Evolutionary conservation across 2,329 filamentous ascomycete genomes (phyloP).

Genomic region (Teratosphaeria zuluensis): DNA sequence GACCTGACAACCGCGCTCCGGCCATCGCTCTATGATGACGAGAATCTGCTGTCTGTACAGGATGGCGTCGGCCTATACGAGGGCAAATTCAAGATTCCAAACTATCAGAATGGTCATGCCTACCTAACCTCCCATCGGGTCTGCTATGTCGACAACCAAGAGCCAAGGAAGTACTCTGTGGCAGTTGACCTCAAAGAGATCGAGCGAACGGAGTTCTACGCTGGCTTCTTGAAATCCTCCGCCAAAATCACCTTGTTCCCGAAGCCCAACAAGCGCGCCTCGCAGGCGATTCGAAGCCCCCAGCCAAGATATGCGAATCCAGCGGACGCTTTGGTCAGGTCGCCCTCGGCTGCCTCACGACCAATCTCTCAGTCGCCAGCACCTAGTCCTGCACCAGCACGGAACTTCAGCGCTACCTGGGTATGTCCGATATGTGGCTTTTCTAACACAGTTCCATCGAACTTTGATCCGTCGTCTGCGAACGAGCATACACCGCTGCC

Average conservation of each 20-base stretch:
- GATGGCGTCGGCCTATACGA: slow-evolving; percentile 96
- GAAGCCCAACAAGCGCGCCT: slow-evolving; percentile 61
- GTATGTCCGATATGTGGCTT: slow-evolving; percentile 94
- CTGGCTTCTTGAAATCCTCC: slow-evolving; percentile 89
- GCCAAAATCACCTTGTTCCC: slow-evolving; percentile 83
- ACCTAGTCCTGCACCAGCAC: slow-evolving; percentile 32
- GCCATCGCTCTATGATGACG: slow-evolving; percentile 84
- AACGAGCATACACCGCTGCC: slow-evolving; percentile 71
- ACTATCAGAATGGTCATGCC: slow-evolving; percentile 90
- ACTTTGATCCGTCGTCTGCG: slow-evolving; percentile 79
- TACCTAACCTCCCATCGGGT: slow-evolving; percentile 92
- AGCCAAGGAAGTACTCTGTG: slow-evolving; percentile 75
- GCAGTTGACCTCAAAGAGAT: slow-evolving; percentile 84
- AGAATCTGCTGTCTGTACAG: slow-evolving; percentile 91
- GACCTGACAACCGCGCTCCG: slow-evolving; percentile 94
- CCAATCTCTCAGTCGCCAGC: slow-evolving; percentile 25
- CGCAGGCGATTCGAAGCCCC: slow-evolving; percentile 43
- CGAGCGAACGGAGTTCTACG: slow-evolving; percentile 83
- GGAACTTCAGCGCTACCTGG: slow-evolving; percentile 64
- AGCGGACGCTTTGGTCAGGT: slow-evolving; percentile 30
- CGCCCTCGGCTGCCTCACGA: slow-evolving; percentile 39
- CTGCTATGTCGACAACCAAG: slow-evolving; percentile 85
- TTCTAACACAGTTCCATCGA: slow-evolving; percentile 83
- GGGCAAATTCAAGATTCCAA: slow-evolving; percentile 90
- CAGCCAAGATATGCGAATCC: slow-evolving; percentile 39